Base-by-base conservation (phyloP, 352 stramenopile species). In the Phytophthora pseudosyringae region DNA sequence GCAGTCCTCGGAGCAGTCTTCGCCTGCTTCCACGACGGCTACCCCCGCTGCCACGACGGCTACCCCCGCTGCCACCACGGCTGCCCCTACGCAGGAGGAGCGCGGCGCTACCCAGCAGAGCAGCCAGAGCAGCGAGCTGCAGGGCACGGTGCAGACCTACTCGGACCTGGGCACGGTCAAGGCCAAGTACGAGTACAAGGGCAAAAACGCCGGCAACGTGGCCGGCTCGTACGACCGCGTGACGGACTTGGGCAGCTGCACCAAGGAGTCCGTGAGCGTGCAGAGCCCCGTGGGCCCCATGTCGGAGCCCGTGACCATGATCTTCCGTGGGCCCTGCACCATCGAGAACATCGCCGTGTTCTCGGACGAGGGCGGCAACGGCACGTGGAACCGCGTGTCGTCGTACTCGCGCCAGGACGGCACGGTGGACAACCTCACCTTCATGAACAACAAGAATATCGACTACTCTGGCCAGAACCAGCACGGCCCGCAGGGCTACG, bases 361-460 rank as follows among this genome's bases (percentile, higher is more conserved):
- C 58, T 64, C 66, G 3, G 68, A 60, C 5, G 65, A 69, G 12
- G 16, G 28, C 10, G 50, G 38, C 11, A 77, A 75, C 5, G 66
- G 45, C 28, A 56, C 70, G 26, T 90, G 80, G 80, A 65, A 49
- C 3, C 68, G 70, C 8, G 78, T 86, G 9, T 93, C 83, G 12
- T 89, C 59, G 13, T 93, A 87, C 71, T 75, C 51, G 1, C 60
- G 73, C 15, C 41, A 65, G 31, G 63, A 66, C 26, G 59, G 55
- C 6, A 57, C 26, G 1, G 69, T 66, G 1, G 71, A 76, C 4
- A 93, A 93, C 68, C 50, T 93, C 13, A 59, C 85, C 11, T 93
- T 93, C 63, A 76, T 93, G 76, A 88, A 88, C 78, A 93, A 93
- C 72, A 78, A 76, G 72, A 90, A 90, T 65, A 64, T 89, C 9